Base-by-base conservation (phyloP, 129 eudicot genomes). In the Flaveria ramosissima region DNA sequence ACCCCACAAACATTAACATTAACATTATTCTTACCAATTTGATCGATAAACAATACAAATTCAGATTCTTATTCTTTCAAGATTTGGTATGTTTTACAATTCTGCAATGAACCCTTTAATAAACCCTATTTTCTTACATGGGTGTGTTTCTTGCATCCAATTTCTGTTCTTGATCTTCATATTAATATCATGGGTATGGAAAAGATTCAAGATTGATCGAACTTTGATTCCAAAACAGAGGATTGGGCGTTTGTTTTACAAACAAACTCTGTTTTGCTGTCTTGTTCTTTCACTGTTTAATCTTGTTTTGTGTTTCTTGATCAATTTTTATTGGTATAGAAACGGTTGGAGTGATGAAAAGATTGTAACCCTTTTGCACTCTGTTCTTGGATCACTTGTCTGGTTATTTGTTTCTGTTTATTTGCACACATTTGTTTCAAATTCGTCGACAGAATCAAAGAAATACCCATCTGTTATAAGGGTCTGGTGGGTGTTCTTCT, bases 331-430 rank as follows among this genome's bases (percentile, higher is more conserved):
- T 80, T 94, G 93, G 97, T 87, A 87, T 74, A 80, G 27, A 72
- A 89, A 23, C 83, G 97, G 93, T 10, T 91, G 93, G 98, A 76
- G 78, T 62, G 90, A 89, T 76, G 96, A 85, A 82, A 90, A 88
- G 77, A 78, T 80, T 30, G 68, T 84, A 2, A 82, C 88, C 70
- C 80, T 85, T 67, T 68, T 72, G 74, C 90, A 93, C 89, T 80
- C 85, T 71, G 84, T 73, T 30, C 59, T 84, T 2, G 89, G 82
- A 69, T 46, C 87, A 39, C 52, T 91, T 59, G 60, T 85, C 64
- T 91, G 96, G 97, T 63, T 89, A 4, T 81, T 70, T 16, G 45
- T 93, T 36, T 85, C 77, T 14, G 78, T 84, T 48, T 88, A 84
- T 62, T 51, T 91, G 81, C 82, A 84, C 26, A 82, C 62, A 6